Evolutionary conservation across 352 stramenopile species (phyloP).

Genomic region (Pythium pyrilobum): DNA sequence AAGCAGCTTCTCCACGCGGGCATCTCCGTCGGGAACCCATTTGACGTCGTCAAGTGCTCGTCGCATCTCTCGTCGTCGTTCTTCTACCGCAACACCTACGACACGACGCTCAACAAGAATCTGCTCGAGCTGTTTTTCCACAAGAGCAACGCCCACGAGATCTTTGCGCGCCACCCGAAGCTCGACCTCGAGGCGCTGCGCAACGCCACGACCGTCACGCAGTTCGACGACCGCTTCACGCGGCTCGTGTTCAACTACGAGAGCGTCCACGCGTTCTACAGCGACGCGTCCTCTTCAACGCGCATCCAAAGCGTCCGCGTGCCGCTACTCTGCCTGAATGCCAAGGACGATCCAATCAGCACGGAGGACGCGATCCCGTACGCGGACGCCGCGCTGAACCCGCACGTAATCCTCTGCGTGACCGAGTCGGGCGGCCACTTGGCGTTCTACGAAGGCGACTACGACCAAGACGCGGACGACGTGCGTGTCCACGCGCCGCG

Average conservation of each 20-base stretch:
- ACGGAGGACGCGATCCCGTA: constrained; percentile 32
- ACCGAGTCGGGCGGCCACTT: constrained; percentile 66
- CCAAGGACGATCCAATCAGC: constrained; percentile 61
- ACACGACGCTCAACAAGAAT: constrained; percentile 39
- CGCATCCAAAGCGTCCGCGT: constrained; percentile 38
- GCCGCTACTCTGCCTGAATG: constrained; percentile 59
- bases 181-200: constrained; percentile 51
- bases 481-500: not conserved
- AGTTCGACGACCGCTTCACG: constrained; percentile 68
- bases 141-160: constrained; percentile 57
- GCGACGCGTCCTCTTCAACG: constrained; percentile 39
- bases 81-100: constrained; percentile 59
- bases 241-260: constrained; percentile 52
- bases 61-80: constrained; percentile 37
- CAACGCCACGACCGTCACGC: constrained; percentile 29
- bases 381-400: constrained; percentile 36
- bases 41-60: constrained; percentile 48
- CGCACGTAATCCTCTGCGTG: constrained; percentile 61
- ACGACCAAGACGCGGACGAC: too few species aligned
- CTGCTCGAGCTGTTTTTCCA: constrained; percentile 56
- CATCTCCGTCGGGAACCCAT: constrained; percentile 70
- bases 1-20: constrained; percentile 35
- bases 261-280: constrained; percentile 56
- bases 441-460: constrained; percentile 52
- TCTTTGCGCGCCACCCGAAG: constrained; percentile 43